Base-by-base conservation (phyloP, 2,329 filamentous ascomycete species). In the Microdochium paspali region DNA sequence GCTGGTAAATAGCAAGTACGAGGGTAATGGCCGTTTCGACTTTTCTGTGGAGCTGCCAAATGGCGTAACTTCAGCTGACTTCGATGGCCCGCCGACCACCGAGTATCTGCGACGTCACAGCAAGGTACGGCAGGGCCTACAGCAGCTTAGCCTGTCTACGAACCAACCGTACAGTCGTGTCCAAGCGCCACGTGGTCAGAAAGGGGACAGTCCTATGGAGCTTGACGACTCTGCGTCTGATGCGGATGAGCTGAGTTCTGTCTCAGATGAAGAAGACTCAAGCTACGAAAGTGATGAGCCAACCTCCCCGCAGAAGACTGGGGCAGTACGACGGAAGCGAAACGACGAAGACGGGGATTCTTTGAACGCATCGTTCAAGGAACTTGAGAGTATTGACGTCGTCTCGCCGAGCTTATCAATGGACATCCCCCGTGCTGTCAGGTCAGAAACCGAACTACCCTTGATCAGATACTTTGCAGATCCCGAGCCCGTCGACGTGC, bases 381-480 rank as follows among this genome's bases (percentile, higher is more conserved):
- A 80, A 15, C 51, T 68, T 20, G 74, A 79, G 35, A 58, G 64
- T 28, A 52, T 64, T 4, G 71, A 76, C 44, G 70, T 73, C 18
- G 60, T 68, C 1, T 71, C 76, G 2, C 67, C 71, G 2, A 69
- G 73, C 47, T 61, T 72, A 10, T 67, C 72, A 2, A 58, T 71
- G 18, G 77, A 80, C 35, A 55, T 80, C 15, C 70, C 72, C 0
- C 68, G 69, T 24, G 58, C 76, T 1, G 70, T 70, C 10, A 72
- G 69, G 48, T 68, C 68, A 3, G 75, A 76, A 20, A 61, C 67
- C 7, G 76, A 80, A 42, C 58, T 75, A 10, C 62, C 79, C 0
- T 63, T 83, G 15, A 63, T 71, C 3, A 73, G 68, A 44, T 78
- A 80, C 54, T 81, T 84, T 54, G 72, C 74, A 2, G 77, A 82